Percentiles rank a stretch among this genome's conserved stretches.
Evolutionary conservation across 2,329 filamentous ascomycete genomes (phyloP).

Genomic region (Falciphora oryzae): DNA sequence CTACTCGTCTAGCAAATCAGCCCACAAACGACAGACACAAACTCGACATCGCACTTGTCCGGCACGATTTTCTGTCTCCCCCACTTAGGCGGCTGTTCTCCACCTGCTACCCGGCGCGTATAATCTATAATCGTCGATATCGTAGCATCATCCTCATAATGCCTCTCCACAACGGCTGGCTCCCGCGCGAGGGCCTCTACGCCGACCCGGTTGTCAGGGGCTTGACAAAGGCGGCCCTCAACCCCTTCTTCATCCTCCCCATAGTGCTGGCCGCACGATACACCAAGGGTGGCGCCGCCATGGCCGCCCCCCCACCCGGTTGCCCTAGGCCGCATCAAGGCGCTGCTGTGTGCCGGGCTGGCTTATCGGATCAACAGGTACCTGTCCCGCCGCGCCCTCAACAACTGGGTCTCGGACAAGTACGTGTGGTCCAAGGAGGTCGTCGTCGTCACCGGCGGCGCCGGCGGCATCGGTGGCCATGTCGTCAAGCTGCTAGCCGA

Average conservation of each 20-base stretch:
- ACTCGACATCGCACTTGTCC: not conserved
- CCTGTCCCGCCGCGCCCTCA: constrained; percentile 42
- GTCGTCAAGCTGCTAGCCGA: constrained; percentile 62
- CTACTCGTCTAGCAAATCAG: not conserved
- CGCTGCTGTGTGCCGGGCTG: constrained; percentile 47
- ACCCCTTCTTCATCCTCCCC: constrained; percentile 58
- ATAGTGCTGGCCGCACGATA: constrained; percentile 57
- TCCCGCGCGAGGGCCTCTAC: constrained; percentile 54
- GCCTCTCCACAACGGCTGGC: constrained; percentile 44
- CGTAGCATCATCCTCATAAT: constrained; percentile 20
- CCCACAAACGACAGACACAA: not conserved
- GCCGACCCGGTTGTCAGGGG: constrained; percentile 53
- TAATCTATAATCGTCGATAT: not conserved
- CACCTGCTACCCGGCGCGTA: not conserved
- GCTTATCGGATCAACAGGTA: constrained; percentile 41
- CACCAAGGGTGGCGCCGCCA: constrained; percentile 53
- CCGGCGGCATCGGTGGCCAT: constrained; percentile 64
- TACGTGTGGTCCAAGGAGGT: constrained; percentile 42
- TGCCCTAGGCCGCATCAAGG: constrained; percentile 46
- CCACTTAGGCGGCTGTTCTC: too few species aligned
- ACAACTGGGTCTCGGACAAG: constrained; percentile 47
- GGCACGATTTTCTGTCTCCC: not conserved
- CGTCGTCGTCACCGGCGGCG: constrained; percentile 69
- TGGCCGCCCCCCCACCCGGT: constrained; percentile 46
- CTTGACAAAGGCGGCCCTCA: constrained; percentile 55